Conservation (phyloP, 2,329 filamentous ascomycete genomes). For the Aspergillus sclerotialis region DNA sequence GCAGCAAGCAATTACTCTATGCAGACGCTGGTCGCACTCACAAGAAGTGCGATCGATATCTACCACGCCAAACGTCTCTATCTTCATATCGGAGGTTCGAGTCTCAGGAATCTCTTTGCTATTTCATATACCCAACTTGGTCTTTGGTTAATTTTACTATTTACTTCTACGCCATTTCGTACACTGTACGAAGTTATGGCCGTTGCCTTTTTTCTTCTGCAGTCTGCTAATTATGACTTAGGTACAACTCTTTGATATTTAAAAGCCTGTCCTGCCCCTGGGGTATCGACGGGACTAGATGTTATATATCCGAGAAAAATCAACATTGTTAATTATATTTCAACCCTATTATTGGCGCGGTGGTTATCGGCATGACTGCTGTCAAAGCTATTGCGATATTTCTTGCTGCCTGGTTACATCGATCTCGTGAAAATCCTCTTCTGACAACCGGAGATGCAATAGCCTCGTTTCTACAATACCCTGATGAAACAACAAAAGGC, state of each 20-base stretch:
- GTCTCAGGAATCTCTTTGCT: constrained; percentile 18
- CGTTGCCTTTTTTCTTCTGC: too few relatives aligned
- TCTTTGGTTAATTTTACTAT: constrained; percentile 6
- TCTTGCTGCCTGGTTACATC: neutral
- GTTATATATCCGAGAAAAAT: constrained; percentile 1
- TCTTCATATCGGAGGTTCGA: constrained; percentile 41
- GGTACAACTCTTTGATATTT: constrained; percentile 11
- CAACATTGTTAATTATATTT: constrained; percentile 6
- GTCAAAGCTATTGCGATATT: constrained; percentile 7
- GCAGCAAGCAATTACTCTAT: constrained; percentile 46
- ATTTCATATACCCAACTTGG: constrained; percentile 24
- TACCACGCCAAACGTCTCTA: constrained; percentile 38
- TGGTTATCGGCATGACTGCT: constrained; percentile 3
- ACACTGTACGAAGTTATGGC: constrained; percentile 7
- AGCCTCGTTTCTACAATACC: constrained; percentile 12
- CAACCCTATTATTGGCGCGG: constrained; percentile 4
- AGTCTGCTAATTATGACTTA: neutral
- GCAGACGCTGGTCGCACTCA: constrained; percentile 47
- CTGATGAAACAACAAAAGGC: constrained; percentile 4
- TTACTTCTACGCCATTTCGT: constrained; percentile 8
- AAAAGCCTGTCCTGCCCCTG: too few relatives aligned
- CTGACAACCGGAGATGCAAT: constrained; percentile 19
- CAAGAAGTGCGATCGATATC: constrained; percentile 41
- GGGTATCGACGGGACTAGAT: constrained; percentile 1
- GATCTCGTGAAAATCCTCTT: constrained; percentile 2